Base-by-base conservation (phyloP, 1,139 yeast genomes). In the Pichia sp. region DNA sequence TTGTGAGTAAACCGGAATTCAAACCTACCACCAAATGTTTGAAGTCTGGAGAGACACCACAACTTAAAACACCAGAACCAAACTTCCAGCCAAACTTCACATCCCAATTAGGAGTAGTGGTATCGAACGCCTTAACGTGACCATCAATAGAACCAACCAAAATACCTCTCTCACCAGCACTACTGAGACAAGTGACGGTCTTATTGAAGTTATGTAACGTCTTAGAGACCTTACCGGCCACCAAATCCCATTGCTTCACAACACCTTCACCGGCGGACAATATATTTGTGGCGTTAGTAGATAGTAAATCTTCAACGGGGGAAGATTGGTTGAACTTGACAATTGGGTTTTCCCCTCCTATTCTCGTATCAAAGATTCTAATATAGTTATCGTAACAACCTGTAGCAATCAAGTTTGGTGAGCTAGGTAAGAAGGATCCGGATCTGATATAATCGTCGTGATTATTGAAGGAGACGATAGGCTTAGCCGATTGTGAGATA, bases 21-120 rank as follows among this genome's bases (percentile, higher is more conserved):
- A 91, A 70, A 37, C 98, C 98, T n/a, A 94, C 85, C 25, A 85
- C 96, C 46, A 91, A 72, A 64, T 91, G 97, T 62, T 83, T 83
- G 50, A 78, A 79, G 43, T 80, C 77, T 16, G 97, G 97, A 9
- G 96, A 84, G 10, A 88, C 82, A 8, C 88, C 97, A 56, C 94
- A 79, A 50, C 87, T 70, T 48, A 91, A 66, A 0, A 91, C 96
- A 29, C 94, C 94, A 13, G 93, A 87, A 27, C 96, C 95, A 54
- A 83, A 88, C 59, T 88, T 91, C 97, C 97, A 91, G 29, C 97
- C 97, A 58, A 87, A 91, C 56, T 82, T 84, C 45, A 88, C 96
- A 43, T 82, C 83, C 88, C 94, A 91, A 44, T 73, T 66, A 32
- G 81, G 65, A 19, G 80, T 69, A 25, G 75, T 64, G 24, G 85